Percentiles rank a stretch among this genome's conserved stretches.
Conservation (phyloP, 2,329 filamentous ascomycete species). For the Ilyonectria sp. region DNA sequence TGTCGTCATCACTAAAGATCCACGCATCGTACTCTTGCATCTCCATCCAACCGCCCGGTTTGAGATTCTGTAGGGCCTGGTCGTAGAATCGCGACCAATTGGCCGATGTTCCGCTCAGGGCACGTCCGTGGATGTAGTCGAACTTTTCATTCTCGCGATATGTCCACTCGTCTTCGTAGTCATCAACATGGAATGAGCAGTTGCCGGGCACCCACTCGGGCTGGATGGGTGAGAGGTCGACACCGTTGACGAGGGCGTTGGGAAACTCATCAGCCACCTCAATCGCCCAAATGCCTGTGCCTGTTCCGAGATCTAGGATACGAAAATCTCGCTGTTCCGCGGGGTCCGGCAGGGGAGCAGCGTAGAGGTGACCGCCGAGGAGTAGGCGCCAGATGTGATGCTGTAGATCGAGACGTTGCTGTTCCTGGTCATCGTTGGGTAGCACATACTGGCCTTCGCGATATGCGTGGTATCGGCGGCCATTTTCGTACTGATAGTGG, state of each 20-base stretch:
- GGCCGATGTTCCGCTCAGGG: conserved; percentile 52
- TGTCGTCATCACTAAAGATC: conserved; percentile 58
- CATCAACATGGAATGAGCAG: conserved; percentile 76
- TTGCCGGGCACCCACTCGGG: conserved; percentile 71
- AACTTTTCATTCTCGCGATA: conserved; percentile 50
- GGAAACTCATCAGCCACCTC: conserved; percentile 67
- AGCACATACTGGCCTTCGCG: conserved; percentile 48
- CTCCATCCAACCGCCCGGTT: conserved; percentile 56
- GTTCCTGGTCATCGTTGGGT: conserved; percentile 53
- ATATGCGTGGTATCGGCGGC: conserved; percentile 54
- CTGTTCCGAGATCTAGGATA: conserved; percentile 72
- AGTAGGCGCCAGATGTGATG: conserved; percentile 53
- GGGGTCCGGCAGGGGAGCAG: conserved; percentile 48
- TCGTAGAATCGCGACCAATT: conserved; percentile 53
- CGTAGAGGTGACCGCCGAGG: conserved; percentile 42
- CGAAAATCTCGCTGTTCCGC: conserved; percentile 45
- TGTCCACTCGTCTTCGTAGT: conserved; percentile 68
- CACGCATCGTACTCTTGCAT: conserved; percentile 58
- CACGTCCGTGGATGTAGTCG: conserved; percentile 57
- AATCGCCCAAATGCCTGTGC: conserved; percentile 74
- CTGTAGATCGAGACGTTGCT: conserved; percentile 56
- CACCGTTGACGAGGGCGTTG: conserved; percentile 57
- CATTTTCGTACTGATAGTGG: conserved; percentile 56
- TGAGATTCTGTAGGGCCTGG: conserved; percentile 48
- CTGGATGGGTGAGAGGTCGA: conserved; percentile 73